phyloP scores from a whole-genome alignment of 371 early-diverging fungal species.

The Circinella umbellata region DNA sequence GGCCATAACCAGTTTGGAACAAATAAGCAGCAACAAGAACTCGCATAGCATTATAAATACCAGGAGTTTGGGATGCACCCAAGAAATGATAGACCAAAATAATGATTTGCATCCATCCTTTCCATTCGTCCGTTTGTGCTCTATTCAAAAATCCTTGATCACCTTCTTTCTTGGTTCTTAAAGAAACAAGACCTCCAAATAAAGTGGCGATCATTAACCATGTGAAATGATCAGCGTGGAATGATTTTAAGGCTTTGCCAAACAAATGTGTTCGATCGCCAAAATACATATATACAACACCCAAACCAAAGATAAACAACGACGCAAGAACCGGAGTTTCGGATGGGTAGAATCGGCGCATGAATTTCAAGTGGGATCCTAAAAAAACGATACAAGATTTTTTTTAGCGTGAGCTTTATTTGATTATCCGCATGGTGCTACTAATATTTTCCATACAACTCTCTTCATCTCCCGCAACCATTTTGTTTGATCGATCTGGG shows the following conservation, averaged over 20 bases:
- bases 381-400: background rate
- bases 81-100: constrained; percentile 78
- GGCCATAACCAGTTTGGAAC: constrained; percentile 85
- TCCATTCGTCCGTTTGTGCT: constrained; percentile 84
- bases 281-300: constrained; percentile 64
- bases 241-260: constrained; percentile 69
- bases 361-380: constrained; percentile 16
- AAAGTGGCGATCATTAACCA: constrained; percentile 42
- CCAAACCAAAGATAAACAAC: constrained; percentile 53
- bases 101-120: constrained; percentile 85
- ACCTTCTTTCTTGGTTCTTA: constrained; percentile 45
- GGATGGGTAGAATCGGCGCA: constrained; percentile 20
- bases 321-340: constrained; percentile 38
- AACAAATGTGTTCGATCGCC: constrained; percentile 75
- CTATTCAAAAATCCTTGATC: constrained; percentile 69
- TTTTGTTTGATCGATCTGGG: no score
- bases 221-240: constrained; percentile 44
- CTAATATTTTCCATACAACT: background rate
- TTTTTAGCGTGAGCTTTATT: constrained; percentile 5
- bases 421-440: background rate
- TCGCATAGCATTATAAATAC: constrained; percentile 74
- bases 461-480: no score
- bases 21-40: constrained; percentile 76
- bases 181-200: constrained; percentile 52
- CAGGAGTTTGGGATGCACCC: constrained; percentile 66